A percentile compares a stretch with the other conserved stretches of the same genome.
These are phyloP conservation scores for Pseudozyma sp. DNA, from an alignment of 1,284 basidiomycete species.

Conservation along the genomic window DNA sequence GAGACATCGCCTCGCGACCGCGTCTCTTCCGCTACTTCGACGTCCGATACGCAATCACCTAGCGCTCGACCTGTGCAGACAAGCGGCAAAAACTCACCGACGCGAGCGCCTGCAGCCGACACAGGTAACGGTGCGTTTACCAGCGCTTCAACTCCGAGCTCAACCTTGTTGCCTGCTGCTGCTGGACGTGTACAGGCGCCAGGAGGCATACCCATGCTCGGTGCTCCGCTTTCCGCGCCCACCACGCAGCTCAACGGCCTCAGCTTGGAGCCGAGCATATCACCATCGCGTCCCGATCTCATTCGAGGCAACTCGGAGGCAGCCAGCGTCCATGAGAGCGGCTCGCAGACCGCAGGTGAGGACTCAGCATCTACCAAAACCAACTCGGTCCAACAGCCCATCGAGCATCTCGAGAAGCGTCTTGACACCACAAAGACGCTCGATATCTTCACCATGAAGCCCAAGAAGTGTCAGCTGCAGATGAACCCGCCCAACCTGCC, in stretches of 20 bases:
- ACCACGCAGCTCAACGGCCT: constrained; percentile 29
- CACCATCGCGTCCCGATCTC: constrained; percentile 30
- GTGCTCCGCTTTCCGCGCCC: constrained; percentile 10
- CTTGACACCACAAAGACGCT: constrained; percentile 83
- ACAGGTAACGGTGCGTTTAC: constrained; percentile 13
- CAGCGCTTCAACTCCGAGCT: constrained; percentile 1
- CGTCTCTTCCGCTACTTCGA: constrained; percentile 56
- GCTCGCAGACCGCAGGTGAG: constrained; percentile 19
- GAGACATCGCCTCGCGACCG: constrained; percentile 44
- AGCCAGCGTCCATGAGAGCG: constrained; percentile 34
- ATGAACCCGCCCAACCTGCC: constrained; percentile 84
- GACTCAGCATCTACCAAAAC: constrained; percentile 27
- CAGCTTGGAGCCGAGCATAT: constrained; percentile 20
- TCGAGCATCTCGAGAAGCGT: constrained; percentile 80
- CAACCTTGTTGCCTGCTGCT: constrained; percentile 12
- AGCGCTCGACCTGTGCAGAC: constrained; percentile 24
- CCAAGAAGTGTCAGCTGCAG: constrained; percentile 88
- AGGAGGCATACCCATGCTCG: constrained; percentile 22
- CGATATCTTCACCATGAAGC: constrained; percentile 95
- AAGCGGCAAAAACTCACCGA: constrained; percentile 16
- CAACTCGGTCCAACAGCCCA: constrained; percentile 40
- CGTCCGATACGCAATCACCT: constrained; percentile 36
- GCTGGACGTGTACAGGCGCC: constrained; percentile 26
- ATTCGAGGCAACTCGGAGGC: constrained; percentile 40
- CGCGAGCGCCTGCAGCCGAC: constrained; percentile 5